A percentile compares a stretch with the other conserved stretches of the same genome.
Conservation (phyloP, 2,329 filamentous ascomycete species). For the Calonectria pteridis region DNA sequence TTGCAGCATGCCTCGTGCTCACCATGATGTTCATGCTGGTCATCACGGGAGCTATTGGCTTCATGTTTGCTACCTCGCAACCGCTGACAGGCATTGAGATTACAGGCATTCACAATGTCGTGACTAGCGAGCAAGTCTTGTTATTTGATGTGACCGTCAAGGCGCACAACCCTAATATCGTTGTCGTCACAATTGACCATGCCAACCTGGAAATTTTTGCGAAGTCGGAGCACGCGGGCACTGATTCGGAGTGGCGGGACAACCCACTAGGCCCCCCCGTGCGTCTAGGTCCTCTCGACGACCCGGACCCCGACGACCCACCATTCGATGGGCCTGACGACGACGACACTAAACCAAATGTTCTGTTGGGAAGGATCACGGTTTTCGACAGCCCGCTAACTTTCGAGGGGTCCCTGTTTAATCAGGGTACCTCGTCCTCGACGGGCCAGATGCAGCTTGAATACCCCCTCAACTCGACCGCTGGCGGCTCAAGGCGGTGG, state of each 20-base stretch:
- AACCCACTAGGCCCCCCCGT: constrained; percentile 44
- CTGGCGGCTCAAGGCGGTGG: constrained; percentile 88
- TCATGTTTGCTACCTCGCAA: constrained; percentile 92
- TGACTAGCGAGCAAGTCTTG: constrained; percentile 93
- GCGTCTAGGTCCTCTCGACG: constrained; percentile 46
- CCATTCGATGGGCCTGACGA: constrained; percentile 72
- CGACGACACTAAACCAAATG: constrained; percentile 74
- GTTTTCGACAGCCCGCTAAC: constrained; percentile 88
- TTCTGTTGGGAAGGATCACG: constrained; percentile 90
- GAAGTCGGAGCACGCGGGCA: constrained; percentile 90
- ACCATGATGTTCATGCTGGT: constrained; percentile 84
- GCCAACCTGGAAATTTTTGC: constrained; percentile 95
- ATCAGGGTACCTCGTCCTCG: constrained; percentile 77
- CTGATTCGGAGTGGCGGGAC: constrained; percentile 72
- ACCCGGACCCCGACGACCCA: constrained; percentile 51
- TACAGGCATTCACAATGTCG: constrained; percentile 85
- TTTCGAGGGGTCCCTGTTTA: constrained; percentile 92
- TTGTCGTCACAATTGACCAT: constrained; percentile 86
- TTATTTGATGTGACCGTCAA: constrained; percentile 93
- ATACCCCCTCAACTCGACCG: constrained; percentile 89
- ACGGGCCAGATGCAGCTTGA: constrained; percentile 85
- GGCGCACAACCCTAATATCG: constrained; percentile 92
- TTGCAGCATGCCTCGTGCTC: constrained; percentile 90
- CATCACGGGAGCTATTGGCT: constrained; percentile 86
- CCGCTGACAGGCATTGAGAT: constrained; percentile 85